Percentiles rank a stretch among this genome's conserved stretches.
Evolutionary conservation across 495 filamentous ascomycete genomes (phyloP).

Genomic region (Hyaloscypha hepaticicola): DNA sequence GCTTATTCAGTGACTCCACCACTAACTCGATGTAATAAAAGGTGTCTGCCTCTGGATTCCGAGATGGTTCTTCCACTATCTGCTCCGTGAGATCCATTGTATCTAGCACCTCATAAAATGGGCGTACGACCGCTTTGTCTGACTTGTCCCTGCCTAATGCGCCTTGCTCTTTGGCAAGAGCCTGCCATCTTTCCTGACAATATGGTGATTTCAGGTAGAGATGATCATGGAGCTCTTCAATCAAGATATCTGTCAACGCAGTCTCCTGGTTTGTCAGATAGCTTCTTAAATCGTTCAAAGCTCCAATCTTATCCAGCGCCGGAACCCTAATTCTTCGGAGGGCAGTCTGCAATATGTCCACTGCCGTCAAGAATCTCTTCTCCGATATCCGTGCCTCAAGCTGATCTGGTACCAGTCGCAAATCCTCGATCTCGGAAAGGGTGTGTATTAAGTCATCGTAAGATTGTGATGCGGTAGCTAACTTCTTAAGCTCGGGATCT

Average conservation of each 20-base stretch:
- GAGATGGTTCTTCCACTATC: conserved; percentile 81
- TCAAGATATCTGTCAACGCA: conserved; percentile 85
- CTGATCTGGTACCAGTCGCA: conserved; percentile 88
- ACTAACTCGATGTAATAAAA: conserved; percentile 89
- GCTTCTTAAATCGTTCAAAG: conserved; percentile 77
- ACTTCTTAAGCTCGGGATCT: conserved; percentile 86
- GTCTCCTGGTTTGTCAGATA: conserved; percentile 93
- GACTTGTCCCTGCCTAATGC: conserved; percentile 47
- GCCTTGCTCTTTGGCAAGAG: conserved; percentile 51
- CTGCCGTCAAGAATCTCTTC: conserved; percentile 89
- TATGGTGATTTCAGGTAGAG: conserved; percentile 96
- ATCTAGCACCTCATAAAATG: conserved; percentile 77
- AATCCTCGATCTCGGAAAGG: conserved; percentile 79
- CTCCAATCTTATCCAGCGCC: conserved; percentile 89
- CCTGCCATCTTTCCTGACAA: conserved; percentile 92
- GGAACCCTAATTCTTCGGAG: conserved; percentile 77
- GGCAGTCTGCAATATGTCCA: conserved; percentile 87
- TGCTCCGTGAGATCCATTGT: conserved; percentile 64
- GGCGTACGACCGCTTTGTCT: conserved; percentile 39
- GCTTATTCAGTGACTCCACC: conserved; percentile 83
- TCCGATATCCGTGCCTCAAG: conserved; percentile 92
- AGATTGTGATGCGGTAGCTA: conserved; percentile 80
- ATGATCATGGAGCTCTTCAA: conserved; percentile 96
- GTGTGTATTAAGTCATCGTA: conserved; percentile 90
- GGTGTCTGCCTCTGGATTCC: conserved; percentile 91